phyloP scores from a whole-genome alignment of 306 rosid species.

The Cucumis cinereus region DNA sequence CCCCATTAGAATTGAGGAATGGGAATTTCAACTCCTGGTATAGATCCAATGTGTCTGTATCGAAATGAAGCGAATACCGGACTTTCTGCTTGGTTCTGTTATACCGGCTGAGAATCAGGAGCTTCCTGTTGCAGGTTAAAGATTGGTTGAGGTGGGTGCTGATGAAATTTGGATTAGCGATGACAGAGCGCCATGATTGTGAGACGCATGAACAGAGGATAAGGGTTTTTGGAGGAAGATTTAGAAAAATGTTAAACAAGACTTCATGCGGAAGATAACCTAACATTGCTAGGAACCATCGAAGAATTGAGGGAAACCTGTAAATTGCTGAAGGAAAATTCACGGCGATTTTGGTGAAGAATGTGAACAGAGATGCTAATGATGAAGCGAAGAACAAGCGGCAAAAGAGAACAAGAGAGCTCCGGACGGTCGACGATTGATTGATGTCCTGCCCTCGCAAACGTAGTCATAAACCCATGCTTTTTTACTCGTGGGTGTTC shows the following conservation, averaged over 20 bases:
- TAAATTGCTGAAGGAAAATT: not conserved
- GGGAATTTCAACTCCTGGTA: constrained; percentile 11
- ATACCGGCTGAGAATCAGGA: not conserved
- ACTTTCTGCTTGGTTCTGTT: not conserved
- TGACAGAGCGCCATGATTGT: constrained; percentile 6
- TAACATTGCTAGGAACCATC: not conserved
- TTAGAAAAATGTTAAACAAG: constrained; percentile 1
- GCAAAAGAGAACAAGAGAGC: not conserved
- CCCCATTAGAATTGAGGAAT: not conserved
- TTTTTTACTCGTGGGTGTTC: too few relatives aligned
- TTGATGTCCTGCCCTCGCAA: too few relatives aligned
- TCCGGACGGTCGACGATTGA: too few relatives aligned
- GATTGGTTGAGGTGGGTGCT: not conserved
- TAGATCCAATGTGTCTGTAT: not conserved
- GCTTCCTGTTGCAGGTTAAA: not conserved
- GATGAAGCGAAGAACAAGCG: not conserved
- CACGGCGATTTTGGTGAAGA: not conserved
- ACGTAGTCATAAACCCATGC: too few relatives aligned
- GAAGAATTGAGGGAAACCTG: not conserved
- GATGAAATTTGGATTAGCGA: constrained; percentile 4
- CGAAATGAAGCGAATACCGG: constrained; percentile 11
- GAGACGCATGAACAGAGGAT: constrained; percentile 6
- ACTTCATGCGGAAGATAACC: constrained; percentile 10
- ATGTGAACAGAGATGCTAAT: not conserved
- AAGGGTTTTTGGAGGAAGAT: constrained; percentile 10